Base-by-base conservation (phyloP, 2,329 filamentous ascomycete genomes). In the Cercospora zeina region DNA sequence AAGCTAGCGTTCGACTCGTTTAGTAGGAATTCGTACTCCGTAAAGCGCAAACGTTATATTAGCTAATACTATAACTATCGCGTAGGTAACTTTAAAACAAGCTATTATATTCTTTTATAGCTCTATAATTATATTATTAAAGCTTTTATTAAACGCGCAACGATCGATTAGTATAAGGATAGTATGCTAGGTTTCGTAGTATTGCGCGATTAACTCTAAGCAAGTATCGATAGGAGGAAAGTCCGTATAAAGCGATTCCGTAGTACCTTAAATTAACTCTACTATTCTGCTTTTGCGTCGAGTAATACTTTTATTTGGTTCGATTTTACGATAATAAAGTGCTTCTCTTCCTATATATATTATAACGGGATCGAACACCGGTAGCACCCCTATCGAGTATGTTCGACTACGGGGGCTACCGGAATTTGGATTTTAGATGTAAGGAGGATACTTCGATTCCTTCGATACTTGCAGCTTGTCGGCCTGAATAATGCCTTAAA, bases 171-270 rank as follows among this genome's bases (percentile, higher is more conserved):
- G 33, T 3, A 49, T 49, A 16, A 59, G 59, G 7, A 63, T 47
- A 1, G 58, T 63, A 36, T 63, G 47, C 47, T 59, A 65, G 37
- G 64, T 63, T 1, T 63, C 55, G 34, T 63, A 63, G 45, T 63
- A 65, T 30, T 61, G 39, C 21, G 45, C 33, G n/a, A 62, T 49
- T 24, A 65, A 45, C 27, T 59, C 64, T 19, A 33, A 34, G 33
- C 47, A 62, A 21, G 42, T 55, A 11, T 49, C 34, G 9, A 62
- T 5, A 9, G 54, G 61, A 14, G 49, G 34, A n/a, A 62, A 14
- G 16, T 65, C 54, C 30, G 58, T 58, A 34, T 57, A 63, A 31
- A 65, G 45, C 10, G 55, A 53, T 19, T 54, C 19, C 24, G 49
- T 36, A 16, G 45, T 57, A 14, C 56, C 45, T 34, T 51, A 36